These are phyloP conservation scores for Penicillium argentinense DNA, from an alignment of 495 filamentous ascomycete genomes.

Conservation along the genomic window DNA sequence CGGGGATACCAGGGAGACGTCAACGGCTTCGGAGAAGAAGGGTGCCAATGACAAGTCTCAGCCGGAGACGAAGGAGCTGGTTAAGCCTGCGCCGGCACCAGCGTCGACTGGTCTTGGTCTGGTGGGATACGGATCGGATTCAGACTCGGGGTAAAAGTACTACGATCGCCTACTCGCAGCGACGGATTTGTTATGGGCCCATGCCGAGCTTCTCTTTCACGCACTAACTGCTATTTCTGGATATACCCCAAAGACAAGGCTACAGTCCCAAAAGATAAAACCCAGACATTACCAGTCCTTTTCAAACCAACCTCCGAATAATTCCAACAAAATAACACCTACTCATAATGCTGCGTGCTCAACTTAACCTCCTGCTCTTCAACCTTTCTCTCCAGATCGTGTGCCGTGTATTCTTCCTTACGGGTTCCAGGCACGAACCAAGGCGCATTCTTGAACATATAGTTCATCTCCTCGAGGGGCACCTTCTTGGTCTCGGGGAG, in stretches of 20 bases:
- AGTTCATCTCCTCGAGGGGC: slow-evolving; percentile 70
- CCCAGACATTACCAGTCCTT: too few relatives aligned
- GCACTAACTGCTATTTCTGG: too few relatives aligned
- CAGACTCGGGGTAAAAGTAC: slow-evolving; percentile 36
- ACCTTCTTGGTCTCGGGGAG: slow-evolving; percentile 65
- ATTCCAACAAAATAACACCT: too few relatives aligned
- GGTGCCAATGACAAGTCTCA: neutral
- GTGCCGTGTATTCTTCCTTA: slow-evolving; percentile 36
- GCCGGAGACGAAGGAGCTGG: slow-evolving; percentile 3
- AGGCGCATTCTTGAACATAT: slow-evolving; percentile 67
- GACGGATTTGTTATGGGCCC: too few relatives aligned
- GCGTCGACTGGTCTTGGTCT: slow-evolving; percentile 15
- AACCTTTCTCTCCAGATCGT: slow-evolving; percentile 41
- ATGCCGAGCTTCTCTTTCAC: too few relatives aligned
- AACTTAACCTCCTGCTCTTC: slow-evolving; percentile 41
- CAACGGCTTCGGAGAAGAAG: neutral
- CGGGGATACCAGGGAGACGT: neutral
- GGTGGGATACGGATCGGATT: slow-evolving; percentile 43
- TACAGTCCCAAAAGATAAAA: too few relatives aligned
- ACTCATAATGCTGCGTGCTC: slow-evolving; percentile 23
- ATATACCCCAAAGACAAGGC: too few relatives aligned
- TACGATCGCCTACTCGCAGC: too few relatives aligned
- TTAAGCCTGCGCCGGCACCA: slow-evolving; percentile 12
- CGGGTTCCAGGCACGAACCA: slow-evolving; percentile 57
- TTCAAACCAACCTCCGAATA: too few relatives aligned